phyloP scores from a whole-genome alignment of 2,329 filamentous ascomycete genomes.

The Metarhizium humberi region DNA sequence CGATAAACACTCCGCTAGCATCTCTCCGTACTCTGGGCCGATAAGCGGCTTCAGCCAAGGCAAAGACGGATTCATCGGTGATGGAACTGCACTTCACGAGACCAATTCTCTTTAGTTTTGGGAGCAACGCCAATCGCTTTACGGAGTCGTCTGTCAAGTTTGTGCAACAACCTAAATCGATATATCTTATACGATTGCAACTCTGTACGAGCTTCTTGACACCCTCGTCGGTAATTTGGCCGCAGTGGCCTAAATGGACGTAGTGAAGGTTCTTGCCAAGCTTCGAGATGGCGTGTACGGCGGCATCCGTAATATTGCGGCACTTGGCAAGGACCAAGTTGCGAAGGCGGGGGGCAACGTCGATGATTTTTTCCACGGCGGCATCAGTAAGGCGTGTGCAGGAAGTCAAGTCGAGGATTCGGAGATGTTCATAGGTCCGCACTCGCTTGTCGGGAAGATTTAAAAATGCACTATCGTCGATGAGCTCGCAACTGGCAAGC shows the following conservation, averaged over 20 bases:
- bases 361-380: conserved; percentile 80
- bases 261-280: conserved; percentile 96
- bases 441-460: conserved; percentile 54
- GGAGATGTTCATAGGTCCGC: conserved; percentile 68
- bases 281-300: conserved; percentile 77
- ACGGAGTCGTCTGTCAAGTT: conserved; percentile 84
- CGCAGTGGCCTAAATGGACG: conserved; percentile 89
- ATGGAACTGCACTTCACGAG: conserved; percentile 89
- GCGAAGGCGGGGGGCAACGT: conserved; percentile 74
- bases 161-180: conserved; percentile 91
- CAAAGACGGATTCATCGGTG: conserved; percentile 80
- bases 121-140: conserved; percentile 70
- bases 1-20: conserved; percentile 34
- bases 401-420: conserved; percentile 88
- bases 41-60: conserved; percentile 64
- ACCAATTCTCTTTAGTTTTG: conserved; percentile 90
- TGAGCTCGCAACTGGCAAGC: conserved; percentile 72
- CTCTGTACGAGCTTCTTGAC: conserved; percentile 74
- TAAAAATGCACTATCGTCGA: conserved; percentile 84
- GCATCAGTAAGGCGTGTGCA: conserved; percentile 77
- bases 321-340: conserved; percentile 95
- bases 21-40: conserved; percentile 41
- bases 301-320: conserved; percentile 79
- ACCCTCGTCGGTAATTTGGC: conserved; percentile 79
- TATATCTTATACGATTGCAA: conserved; percentile 94